Base-by-base conservation (phyloP, 2,329 filamentous ascomycete species). In the Diplodia scrobiculata region DNA sequence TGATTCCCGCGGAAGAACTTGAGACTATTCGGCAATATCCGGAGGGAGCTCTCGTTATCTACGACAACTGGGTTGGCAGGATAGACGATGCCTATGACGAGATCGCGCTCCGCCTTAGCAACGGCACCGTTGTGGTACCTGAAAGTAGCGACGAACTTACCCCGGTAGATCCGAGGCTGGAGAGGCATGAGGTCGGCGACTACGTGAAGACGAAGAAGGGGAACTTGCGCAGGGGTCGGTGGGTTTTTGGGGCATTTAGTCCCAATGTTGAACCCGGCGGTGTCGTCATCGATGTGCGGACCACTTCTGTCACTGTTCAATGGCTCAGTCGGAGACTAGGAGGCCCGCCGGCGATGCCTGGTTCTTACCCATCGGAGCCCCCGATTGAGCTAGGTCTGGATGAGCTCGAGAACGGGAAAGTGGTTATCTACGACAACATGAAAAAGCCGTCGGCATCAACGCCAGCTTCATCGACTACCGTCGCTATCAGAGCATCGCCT, bases 21-120 rank as follows among this genome's bases (percentile, higher is more conserved):
- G 73, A 75, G 65, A 76, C 78, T 65, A 77, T 79, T 13, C 77
- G 82, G 67, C 75, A 82, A 55, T 82, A 80, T 68, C 71, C 77
- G 5, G 80, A 82, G 67, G 83, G 83, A 4, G 82, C 84, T 63
- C 77, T 84, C 36, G 77, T 87, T 25, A 77, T 86, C 13, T 84
- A 83, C 71, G 77, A 81, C 19, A 80, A 84, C 69, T 87, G 85
- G 83, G 72, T 87, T 3, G 86, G 86, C 1, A 74, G 81, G 11
- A 79, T 88, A 4, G 78, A 82, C 60, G 77, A 81, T 2, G 76
- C 83, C 52, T 76, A 79, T 34, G 79, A 83, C 55, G 80, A 83
- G 62, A 77, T 86, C 14, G 78, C 82, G 1, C 68, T 88, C 29
- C 80, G 78, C 50, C 77, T 87, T 13, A 71, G 76, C 6, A 83